phyloP scores from a whole-genome alignment of 495 filamentous ascomycete species.

The Penicillium bialowiezense region DNA sequence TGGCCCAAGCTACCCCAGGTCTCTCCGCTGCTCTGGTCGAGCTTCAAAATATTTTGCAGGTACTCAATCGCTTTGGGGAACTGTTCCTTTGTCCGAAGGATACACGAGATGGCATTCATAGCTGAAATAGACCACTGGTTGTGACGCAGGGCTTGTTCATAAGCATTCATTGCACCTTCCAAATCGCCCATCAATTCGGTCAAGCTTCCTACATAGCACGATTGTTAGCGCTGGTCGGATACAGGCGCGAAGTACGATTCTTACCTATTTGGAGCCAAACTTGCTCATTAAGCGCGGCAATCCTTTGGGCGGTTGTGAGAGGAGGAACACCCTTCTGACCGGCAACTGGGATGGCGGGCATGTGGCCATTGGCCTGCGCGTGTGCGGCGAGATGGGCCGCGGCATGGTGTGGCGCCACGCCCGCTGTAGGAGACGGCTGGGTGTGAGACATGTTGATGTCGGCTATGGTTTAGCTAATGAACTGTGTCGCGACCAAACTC shows the following conservation, averaged over 20 bases:
- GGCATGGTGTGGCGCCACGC: conserved; percentile 47
- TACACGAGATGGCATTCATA: conserved; percentile 91
- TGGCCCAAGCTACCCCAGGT: conserved; percentile 96
- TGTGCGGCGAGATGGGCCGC: conserved; percentile 43
- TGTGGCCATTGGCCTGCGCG: conserved; percentile 51
- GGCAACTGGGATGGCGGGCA: conserved; percentile 49
- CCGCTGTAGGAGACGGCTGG: conserved; percentile 51
- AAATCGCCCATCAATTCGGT: conserved; percentile 87
- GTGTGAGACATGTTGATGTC: conserved; percentile 43
- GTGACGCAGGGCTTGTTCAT: conserved; percentile 81
- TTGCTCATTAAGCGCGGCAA: conserved; percentile 70
- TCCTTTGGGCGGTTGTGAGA: conserved; percentile 55
- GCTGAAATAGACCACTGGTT: conserved; percentile 89
- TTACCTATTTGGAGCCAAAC: conserved; percentile 95
- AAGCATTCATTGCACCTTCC: conserved; percentile 82
- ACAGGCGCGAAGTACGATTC: background rate
- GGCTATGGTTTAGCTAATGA: conserved; percentile 3
- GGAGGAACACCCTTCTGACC: conserved; percentile 48
- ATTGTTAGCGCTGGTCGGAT: conserved; percentile 9
- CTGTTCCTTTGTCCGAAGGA: conserved; percentile 86
- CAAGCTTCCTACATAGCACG: conserved; percentile 58
- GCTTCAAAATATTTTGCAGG: conserved; percentile 83
- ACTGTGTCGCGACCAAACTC: conserved; percentile 18
- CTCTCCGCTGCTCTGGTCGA: conserved; percentile 87
- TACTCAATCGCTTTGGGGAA: conserved; percentile 94